phyloP scores from a whole-genome alignment of 345 rosid genomes.

The Pugionium cornutum region DNA sequence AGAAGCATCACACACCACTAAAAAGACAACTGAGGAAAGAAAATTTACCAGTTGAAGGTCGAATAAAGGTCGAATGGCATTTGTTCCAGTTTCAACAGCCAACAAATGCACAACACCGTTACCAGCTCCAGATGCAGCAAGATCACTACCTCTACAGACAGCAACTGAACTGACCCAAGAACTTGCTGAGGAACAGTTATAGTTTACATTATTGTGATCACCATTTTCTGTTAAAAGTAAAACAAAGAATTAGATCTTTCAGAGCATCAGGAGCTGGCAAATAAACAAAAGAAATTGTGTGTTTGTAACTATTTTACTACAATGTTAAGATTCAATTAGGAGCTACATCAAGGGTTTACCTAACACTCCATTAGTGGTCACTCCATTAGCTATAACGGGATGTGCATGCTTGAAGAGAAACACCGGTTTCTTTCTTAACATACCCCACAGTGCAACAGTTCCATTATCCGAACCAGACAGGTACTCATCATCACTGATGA shows the following conservation, averaged over 20 bases:
- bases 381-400: constrained; percentile 39
- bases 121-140: constrained; percentile 98
- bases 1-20: neutral
- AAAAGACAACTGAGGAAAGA: neutral
- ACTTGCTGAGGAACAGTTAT: constrained; percentile 47
- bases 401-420: constrained; percentile 79
- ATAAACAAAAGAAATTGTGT: neutral
- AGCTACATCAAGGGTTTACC: constrained; percentile 47
- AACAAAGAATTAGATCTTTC: constrained; percentile 4
- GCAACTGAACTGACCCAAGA: constrained; percentile 89
- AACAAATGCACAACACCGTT: constrained; percentile 74
- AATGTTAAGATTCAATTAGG: neutral
- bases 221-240: constrained; percentile 48
- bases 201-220: constrained; percentile 33
- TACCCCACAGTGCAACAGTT: constrained; percentile 74
- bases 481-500: constrained; percentile 77
- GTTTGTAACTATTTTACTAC: constrained; percentile 9
- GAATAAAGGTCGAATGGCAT: constrained; percentile 53
- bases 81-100: constrained; percentile 61
- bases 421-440: constrained; percentile 72
- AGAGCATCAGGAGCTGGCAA: neutral
- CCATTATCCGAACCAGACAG: constrained; percentile 97
- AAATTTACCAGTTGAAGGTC: constrained; percentile 72
- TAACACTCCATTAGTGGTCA: constrained; percentile 42
- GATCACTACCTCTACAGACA: constrained; percentile 85